These are phyloP conservation scores for Solanum sejunctum DNA, from an alignment of 257 asterid genomes.

Conservation along the genomic window DNA sequence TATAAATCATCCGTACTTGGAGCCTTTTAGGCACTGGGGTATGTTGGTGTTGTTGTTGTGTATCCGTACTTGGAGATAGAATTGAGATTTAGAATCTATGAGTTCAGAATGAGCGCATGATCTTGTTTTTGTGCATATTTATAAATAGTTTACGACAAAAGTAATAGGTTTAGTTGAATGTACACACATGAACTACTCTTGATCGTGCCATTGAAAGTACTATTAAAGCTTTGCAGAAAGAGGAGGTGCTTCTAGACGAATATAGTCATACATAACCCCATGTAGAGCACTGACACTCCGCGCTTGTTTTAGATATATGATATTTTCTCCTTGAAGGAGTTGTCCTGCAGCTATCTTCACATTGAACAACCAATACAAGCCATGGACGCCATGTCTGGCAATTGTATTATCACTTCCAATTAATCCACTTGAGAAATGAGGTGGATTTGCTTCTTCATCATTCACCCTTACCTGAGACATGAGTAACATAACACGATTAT, in stretches of 20 bases:
- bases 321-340: not conserved
- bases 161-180: not conserved
- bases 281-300: not conserved
- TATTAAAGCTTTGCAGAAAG: not conserved
- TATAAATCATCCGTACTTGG: not conserved
- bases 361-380: slow-evolving; percentile 4
- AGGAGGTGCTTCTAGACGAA: slow-evolving; percentile 12
- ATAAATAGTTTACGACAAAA: not conserved
- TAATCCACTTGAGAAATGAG: slow-evolving; percentile 8
- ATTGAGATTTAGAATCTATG: not conserved
- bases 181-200: not conserved
- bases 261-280: slow-evolving; percentile 10
- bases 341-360: not conserved
- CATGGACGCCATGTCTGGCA: slow-evolving; percentile 12
- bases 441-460: slow-evolving; percentile 6
- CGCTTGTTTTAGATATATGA: not conserved
- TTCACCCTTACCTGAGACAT: slow-evolving; percentile 56
- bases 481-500: not conserved
- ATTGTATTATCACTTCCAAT: slow-evolving; percentile 8
- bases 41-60: no score
- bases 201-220: not conserved
- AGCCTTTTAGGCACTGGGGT: no score
- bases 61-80: not conserved
- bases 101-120: not conserved
- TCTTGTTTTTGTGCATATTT: not conserved